These are phyloP conservation scores for Alternaria atra DNA, from an alignment of 2,329 filamentous ascomycete species.

Conservation along the genomic window DNA sequence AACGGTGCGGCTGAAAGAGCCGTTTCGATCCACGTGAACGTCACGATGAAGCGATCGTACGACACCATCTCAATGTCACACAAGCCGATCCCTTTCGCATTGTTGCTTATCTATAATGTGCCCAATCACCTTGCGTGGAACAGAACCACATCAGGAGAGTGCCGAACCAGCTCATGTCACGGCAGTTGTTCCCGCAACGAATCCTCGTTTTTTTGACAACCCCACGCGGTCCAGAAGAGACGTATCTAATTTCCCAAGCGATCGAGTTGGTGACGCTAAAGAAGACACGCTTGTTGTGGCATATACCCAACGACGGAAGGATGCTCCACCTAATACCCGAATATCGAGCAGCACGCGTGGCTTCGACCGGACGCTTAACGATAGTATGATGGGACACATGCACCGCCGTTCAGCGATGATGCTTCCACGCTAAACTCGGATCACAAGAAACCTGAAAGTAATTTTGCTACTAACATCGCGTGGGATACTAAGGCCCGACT, in stretches of 20 bases:
- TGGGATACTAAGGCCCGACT: slow-evolving; percentile 3
- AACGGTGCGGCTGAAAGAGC: slow-evolving; percentile 6
- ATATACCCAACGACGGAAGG: neutral
- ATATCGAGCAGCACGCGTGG: neutral
- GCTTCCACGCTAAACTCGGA: neutral
- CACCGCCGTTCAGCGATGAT: neutral
- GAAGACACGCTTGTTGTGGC: neutral
- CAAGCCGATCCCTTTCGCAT: neutral
- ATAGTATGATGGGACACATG: neutral
- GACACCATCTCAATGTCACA: neutral
- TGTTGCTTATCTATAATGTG: neutral
- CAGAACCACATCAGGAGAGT: neutral
- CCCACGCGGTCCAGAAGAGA: neutral
- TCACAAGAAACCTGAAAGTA: slow-evolving; percentile 2
- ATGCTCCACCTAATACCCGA: neutral
- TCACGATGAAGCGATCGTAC: neutral
- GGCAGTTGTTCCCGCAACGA: neutral
- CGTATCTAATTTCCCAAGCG: neutral
- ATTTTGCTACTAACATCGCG: neutral
- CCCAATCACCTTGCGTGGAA: neutral
- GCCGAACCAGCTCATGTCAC: neutral
- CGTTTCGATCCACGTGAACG: neutral
- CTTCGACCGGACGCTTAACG: neutral
- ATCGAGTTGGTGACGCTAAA: neutral
- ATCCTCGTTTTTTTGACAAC: neutral